These are phyloP conservation scores for Laetiporus sulphureus DNA, from an alignment of 1,284 basidiomycete genomes.

Conservation along the genomic window DNA sequence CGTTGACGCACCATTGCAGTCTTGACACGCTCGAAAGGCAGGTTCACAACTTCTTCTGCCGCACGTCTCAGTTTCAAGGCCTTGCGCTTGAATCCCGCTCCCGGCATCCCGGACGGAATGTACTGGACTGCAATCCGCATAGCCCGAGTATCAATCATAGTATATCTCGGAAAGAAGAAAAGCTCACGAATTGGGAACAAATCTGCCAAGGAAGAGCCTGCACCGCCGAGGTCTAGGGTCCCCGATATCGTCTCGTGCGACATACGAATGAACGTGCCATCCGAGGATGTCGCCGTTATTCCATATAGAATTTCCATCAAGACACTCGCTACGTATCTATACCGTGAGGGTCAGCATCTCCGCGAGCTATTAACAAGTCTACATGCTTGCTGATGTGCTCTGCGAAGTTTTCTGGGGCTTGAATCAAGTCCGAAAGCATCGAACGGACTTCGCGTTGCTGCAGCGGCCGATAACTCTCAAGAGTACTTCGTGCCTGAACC, in stretches of 20 bases:
- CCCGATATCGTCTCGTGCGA: constrained; percentile 12
- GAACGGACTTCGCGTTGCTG: neutral
- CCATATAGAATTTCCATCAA: constrained; percentile 20
- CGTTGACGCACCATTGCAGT: too few species aligned
- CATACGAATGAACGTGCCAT: constrained; percentile 14
- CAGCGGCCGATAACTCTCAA: neutral
- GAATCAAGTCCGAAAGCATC: constrained; percentile 17
- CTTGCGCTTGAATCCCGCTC: constrained; percentile 5
- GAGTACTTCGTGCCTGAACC: neutral
- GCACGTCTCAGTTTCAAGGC: neutral
- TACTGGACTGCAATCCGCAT: constrained; percentile 6
- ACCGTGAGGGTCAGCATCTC: neutral
- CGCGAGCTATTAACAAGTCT: neutral
- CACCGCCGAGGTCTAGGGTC: constrained; percentile 12
- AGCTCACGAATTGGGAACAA: constrained; percentile 17
- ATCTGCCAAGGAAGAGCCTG: constrained; percentile 18
- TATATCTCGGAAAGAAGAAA: neutral
- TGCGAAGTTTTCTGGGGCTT: constrained; percentile 17
- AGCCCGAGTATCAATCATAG: neutral
- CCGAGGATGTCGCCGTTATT: constrained; percentile 6
- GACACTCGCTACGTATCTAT: constrained; percentile 16
- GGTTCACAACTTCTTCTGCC: too few species aligned
- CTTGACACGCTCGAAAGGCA: too few species aligned
- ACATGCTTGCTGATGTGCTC: constrained; percentile 20
- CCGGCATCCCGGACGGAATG: constrained; percentile 14